phyloP scores from a whole-genome alignment of 2,329 filamentous ascomycete genomes.

The Chaetomiaceae sp. region DNA sequence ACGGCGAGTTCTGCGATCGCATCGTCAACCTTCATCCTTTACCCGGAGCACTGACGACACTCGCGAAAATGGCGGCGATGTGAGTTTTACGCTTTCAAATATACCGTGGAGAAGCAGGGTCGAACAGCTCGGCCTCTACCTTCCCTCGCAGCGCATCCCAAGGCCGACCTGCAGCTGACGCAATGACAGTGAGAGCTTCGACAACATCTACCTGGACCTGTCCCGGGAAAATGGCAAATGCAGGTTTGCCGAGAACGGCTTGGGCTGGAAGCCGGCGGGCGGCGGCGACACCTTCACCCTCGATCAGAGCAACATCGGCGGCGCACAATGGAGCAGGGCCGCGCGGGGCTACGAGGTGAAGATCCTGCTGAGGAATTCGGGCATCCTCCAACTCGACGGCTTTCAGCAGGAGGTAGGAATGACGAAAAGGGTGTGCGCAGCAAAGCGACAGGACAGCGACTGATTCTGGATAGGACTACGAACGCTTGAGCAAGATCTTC shows the following conservation, averaged over 20 bases:
- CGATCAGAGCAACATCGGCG: slow-evolving; percentile 75
- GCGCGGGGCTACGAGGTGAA: slow-evolving; percentile 91
- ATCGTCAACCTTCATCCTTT: slow-evolving; percentile 4
- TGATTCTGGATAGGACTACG: slow-evolving; percentile 59
- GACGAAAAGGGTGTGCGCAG: slow-evolving; percentile 27
- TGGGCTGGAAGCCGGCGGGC: slow-evolving; percentile 88
- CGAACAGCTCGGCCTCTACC: background rate
- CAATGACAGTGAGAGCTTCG: slow-evolving; percentile 72
- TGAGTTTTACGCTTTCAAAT: slow-evolving; percentile 9
- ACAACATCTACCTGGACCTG: slow-evolving; percentile 93
- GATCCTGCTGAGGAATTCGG: slow-evolving; percentile 75
- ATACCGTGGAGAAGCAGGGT: background rate
- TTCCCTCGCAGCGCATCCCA: background rate
- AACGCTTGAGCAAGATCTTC: slow-evolving; percentile 85
- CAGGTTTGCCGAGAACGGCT: slow-evolving; percentile 86
- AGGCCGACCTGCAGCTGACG: slow-evolving; percentile 10
- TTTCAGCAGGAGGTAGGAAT: slow-evolving; percentile 69
- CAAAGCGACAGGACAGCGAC: background rate
- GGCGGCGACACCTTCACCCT: slow-evolving; percentile 92
- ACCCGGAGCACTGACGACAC: background rate
- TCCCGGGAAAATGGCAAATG: slow-evolving; percentile 90
- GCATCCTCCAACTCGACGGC: slow-evolving; percentile 87
- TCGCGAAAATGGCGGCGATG: slow-evolving; percentile 26
- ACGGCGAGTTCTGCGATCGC: background rate
- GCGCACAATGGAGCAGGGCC: slow-evolving; percentile 90